phyloP scores from a whole-genome alignment of 495 filamentous ascomycete species.

The Aspergillus coremiiformis region DNA sequence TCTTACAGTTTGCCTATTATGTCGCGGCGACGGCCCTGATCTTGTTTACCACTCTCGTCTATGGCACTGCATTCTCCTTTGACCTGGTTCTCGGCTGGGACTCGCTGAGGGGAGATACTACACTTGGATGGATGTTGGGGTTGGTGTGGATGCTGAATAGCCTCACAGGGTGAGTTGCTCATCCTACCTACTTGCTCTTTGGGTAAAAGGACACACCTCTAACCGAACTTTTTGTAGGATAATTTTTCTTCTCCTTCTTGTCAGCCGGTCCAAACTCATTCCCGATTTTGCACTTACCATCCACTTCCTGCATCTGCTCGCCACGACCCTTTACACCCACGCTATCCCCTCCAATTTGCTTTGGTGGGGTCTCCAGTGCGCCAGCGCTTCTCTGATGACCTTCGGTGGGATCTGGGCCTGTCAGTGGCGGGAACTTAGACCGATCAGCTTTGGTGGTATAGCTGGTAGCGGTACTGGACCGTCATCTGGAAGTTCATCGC shows the following conservation, averaged over 20 bases:
- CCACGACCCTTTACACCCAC: conserved; percentile 67
- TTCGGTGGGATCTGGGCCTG: conserved; percentile 81
- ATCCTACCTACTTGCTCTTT: background rate
- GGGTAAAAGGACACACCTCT: background rate
- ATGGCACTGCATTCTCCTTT: conserved; percentile 61
- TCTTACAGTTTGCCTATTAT: conserved; percentile 85
- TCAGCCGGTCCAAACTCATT: conserved; percentile 82
- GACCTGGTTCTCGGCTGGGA: conserved; percentile 76
- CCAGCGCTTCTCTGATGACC: conserved; percentile 62
- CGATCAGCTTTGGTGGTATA: conserved; percentile 76
- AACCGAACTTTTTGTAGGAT: conserved; percentile 32
- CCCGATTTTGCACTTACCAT: conserved; percentile 89
- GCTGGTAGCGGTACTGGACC: conserved; percentile 17
- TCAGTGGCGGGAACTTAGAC: conserved; percentile 77
- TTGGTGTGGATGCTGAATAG: conserved; percentile 80
- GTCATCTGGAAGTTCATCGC: conserved; percentile 17
- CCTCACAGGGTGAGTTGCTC: conserved; percentile 58
- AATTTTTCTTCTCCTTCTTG: conserved; percentile 68
- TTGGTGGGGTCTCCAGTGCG: conserved; percentile 81
- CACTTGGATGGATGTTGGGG: conserved; percentile 84
- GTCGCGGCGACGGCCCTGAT: conserved; percentile 63
- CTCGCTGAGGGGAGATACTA: conserved; percentile 79
- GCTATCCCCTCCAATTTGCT: conserved; percentile 64
- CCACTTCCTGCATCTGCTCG: conserved; percentile 76
- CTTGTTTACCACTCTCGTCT: conserved; percentile 80